Evolutionary conservation across 2,329 filamentous ascomycete species (phyloP).

Genomic region (Trichoderma hamatum): DNA sequence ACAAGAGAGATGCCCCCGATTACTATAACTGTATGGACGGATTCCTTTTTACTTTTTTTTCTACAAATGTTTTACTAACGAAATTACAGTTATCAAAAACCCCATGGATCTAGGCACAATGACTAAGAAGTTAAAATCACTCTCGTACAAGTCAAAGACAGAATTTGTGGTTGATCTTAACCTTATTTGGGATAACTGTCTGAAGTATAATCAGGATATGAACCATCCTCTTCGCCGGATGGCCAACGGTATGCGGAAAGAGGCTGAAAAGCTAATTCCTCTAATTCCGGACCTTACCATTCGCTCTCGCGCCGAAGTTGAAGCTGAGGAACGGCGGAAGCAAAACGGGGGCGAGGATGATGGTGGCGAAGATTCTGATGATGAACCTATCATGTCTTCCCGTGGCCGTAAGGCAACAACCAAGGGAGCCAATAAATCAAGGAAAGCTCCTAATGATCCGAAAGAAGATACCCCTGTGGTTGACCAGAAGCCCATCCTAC

Average conservation of each 20-base stretch:
- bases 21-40: conserved; percentile 80
- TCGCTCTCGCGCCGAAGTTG: conserved; percentile 88
- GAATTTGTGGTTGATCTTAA: conserved; percentile 94
- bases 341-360: conserved; percentile 85
- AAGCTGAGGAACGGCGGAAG: conserved; percentile 81
- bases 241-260: conserved; percentile 94
- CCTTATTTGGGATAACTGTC: conserved; percentile 94
- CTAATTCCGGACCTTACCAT: conserved; percentile 92
- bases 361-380: conserved; percentile 87
- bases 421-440: conserved; percentile 75
- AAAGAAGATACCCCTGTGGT: conserved; percentile 78
- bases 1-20: conserved; percentile 95
- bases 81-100: conserved; percentile 76
- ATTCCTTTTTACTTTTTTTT: not conserved
- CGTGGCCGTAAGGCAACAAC: conserved; percentile 81
- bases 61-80: conserved; percentile 32
- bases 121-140: conserved; percentile 92
- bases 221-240: conserved; percentile 87
- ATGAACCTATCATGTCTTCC: conserved; percentile 98
- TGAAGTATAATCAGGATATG: conserved; percentile 92
- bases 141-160: conserved; percentile 83
- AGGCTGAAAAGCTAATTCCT: conserved; percentile 94
- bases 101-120: conserved; percentile 98
- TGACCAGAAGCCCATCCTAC: conserved; percentile 73
- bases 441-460: conserved; percentile 72